A percentile compares a stretch with the other conserved stretches of the same genome.
Evolutionary conservation across 2,329 filamentous ascomycete species (phyloP).

Genomic region (Zopfia rhizophila): DNA sequence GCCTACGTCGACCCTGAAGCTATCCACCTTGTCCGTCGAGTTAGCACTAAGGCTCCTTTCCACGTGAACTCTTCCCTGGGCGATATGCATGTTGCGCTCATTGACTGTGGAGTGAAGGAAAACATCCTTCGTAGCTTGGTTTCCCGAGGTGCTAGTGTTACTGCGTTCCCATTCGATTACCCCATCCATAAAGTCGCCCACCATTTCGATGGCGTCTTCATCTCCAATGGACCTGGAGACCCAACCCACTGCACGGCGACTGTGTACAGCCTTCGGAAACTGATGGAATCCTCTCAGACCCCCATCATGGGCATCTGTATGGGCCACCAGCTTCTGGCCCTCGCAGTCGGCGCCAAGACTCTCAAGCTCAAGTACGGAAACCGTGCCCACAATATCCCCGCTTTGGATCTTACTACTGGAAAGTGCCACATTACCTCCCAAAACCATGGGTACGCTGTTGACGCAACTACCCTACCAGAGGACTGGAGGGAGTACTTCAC

Average conservation of each 20-base stretch:
- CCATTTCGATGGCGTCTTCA: slow-evolving; percentile 98
- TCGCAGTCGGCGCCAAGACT: slow-evolving; percentile 87
- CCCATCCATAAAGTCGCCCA: slow-evolving; percentile 98
- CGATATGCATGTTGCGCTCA: slow-evolving; percentile 88
- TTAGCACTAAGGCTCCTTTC: slow-evolving; percentile 98
- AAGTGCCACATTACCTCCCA: slow-evolving; percentile 99
- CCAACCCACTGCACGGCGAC: slow-evolving; percentile 96
- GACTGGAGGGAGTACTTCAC: slow-evolving; percentile 99
- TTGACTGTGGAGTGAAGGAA: slow-evolving; percentile 99
- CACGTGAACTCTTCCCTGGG: slow-evolving; percentile 87
- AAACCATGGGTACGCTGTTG: slow-evolving; percentile 98
- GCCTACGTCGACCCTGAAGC: slow-evolving; percentile 93
- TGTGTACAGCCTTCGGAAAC: slow-evolving; percentile 87
- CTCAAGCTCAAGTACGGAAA: slow-evolving; percentile 99
- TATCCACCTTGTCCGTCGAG: slow-evolving; percentile 95
- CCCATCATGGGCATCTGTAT: slow-evolving; percentile 98
- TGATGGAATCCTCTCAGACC: slow-evolving; percentile 91
- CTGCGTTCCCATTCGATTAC: slow-evolving; percentile 95
- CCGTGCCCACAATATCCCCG: slow-evolving; percentile 97
- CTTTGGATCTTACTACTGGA: slow-evolving; percentile 91
- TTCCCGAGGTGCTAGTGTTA: slow-evolving; percentile 88
- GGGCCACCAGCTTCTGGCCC: slow-evolving; percentile 93
- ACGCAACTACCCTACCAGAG: slow-evolving; percentile 79
- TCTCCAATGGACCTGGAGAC: slow-evolving; percentile 98
- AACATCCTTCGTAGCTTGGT: slow-evolving; percentile 98